Percentiles rank a stretch among this genome's conserved stretches.
Conservation (phyloP, 1,139 yeast species). For the Saccharomyces hybrid region DNA sequence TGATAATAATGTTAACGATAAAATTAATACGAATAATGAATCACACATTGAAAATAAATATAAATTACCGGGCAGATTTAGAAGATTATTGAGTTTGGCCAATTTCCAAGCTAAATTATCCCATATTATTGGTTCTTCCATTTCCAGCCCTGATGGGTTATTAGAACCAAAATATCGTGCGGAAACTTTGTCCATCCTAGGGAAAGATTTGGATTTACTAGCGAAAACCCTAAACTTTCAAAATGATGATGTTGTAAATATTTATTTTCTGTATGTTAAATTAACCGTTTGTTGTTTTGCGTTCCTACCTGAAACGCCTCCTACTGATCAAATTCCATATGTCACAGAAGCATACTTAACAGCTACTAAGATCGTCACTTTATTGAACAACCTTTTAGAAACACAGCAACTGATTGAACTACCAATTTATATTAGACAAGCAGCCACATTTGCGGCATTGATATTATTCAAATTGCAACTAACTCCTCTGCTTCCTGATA, state of each 20-base stretch:
- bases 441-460: constrained; percentile 74
- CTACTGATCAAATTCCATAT: constrained; percentile 73
- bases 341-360: constrained; percentile 75
- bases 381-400: constrained; percentile 66
- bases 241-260: constrained; percentile 63
- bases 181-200: constrained; percentile 66
- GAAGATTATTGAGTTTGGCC: constrained; percentile 65
- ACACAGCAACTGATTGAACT: constrained; percentile 65
- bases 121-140: constrained; percentile 81
- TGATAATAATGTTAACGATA: constrained; percentile 5
- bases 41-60: neutral
- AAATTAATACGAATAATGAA: neutral
- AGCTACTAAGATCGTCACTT: constrained; percentile 75
- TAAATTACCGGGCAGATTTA: constrained; percentile 59
- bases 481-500: constrained; percentile 67
- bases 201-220: constrained; percentile 68
- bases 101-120: constrained; percentile 81
- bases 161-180: constrained; percentile 80
- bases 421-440: constrained; percentile 82
- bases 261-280: constrained; percentile 70
- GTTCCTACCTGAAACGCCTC: constrained; percentile 83
- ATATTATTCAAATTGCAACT: constrained; percentile 74
- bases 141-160: constrained; percentile 84
- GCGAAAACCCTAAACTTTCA: constrained; percentile 34
- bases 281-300: constrained; percentile 85